Base-by-base conservation (phyloP, 202 grass and related monocot species). In the Hordeum pubiflorum region DNA sequence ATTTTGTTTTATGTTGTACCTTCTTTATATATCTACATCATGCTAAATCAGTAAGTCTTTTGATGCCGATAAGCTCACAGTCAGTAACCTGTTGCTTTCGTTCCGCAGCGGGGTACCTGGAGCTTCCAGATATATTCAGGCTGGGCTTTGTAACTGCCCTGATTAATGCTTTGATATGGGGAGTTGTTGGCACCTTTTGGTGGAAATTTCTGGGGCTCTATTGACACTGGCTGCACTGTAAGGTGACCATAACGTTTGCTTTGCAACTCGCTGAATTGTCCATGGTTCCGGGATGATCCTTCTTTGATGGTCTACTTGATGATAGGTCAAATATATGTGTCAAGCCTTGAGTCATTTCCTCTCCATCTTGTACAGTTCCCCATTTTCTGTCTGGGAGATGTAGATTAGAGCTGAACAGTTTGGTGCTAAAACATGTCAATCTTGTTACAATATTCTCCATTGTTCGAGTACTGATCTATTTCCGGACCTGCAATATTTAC, bases 151-250 rank as follows among this genome's bases (percentile, higher is more conserved):
- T 89, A 79, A 89, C 83, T 63, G 96, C 92, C 26, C 57, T 89
- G 84, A 37, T 88, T 63, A 98, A 98, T 57, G 33, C 70, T 31
- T 40, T 91, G 65, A 88, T 88, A 55, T 98, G 92, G 96, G 90
- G 86, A 76, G 86, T 87, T n/a, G 85, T 95, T 69, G 92, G 96
- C 48, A 82, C 86, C 50, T 85, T 95, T 50, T 95, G 92, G 96
- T 98, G 92, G 96, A 95, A 98, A 86, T 89, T 93, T 80, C 79
- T 98, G 75, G 89, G 96, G 8, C 90, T 98, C 17, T 98, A 95
- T 55, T 98, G 70, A 95, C 54, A 82, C 6, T 5, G 14, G 21
- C 14, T 62, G 33, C 69, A 37, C 36, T 24, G 23, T 20, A 20
- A 64, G 69, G 75, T 56, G 48, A 58, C 20, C 23, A 9, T 55